Percentiles rank a stretch among this genome's conserved stretches.
Conservation (phyloP, 2,329 filamentous ascomycete species). For the Neophaeococcomyces mojaviensis region DNA sequence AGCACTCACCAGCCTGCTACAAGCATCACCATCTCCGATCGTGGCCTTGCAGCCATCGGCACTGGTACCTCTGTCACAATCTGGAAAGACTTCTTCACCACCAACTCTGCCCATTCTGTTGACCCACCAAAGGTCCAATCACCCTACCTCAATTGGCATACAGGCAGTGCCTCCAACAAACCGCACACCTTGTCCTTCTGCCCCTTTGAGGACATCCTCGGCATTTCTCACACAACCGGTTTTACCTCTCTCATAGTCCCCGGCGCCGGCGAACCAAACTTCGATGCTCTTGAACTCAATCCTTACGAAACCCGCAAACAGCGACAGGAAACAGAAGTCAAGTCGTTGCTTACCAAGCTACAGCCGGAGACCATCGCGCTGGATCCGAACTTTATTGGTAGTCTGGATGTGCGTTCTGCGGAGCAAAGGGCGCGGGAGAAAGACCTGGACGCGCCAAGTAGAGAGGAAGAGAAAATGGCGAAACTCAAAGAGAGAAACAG, state of each 20-base stretch:
- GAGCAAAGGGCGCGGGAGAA: slow-evolving; percentile 68
- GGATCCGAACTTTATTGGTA: slow-evolving; percentile 85
- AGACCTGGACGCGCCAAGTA: slow-evolving; percentile 63
- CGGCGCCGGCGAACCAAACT: slow-evolving; percentile 94
- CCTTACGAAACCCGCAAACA: slow-evolving; percentile 92
- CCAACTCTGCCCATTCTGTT: slow-evolving; percentile 56
- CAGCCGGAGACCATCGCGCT: slow-evolving; percentile 95
- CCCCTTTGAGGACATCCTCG: slow-evolving; percentile 88
- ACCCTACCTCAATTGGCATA: slow-evolving; percentile 87
- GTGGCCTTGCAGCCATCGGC: slow-evolving; percentile 76
- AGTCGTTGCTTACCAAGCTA: slow-evolving; percentile 83
- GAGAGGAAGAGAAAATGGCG: slow-evolving; percentile 45
- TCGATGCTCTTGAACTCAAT: slow-evolving; percentile 86
- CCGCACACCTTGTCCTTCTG: slow-evolving; percentile 77
- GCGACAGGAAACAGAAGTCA: slow-evolving; percentile 86
- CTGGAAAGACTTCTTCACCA: slow-evolving; percentile 78
- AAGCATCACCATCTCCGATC: slow-evolving; percentile 80
- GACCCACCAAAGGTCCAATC: slow-evolving; percentile 74
- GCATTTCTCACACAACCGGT: slow-evolving; percentile 73
- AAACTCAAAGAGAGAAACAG: slow-evolving; percentile 48
- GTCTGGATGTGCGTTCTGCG: slow-evolving; percentile 72
- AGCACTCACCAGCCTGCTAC: slow-evolving; percentile 74
- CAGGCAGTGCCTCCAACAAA: slow-evolving; percentile 65
- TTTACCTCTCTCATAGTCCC: slow-evolving; percentile 88
- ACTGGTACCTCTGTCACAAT: slow-evolving; percentile 85